Evolutionary conservation across 805 yeast genomes (phyloP), one percentile per base, ranked within the genome.

Genomic region (Peterozyma toletana): DNA sequence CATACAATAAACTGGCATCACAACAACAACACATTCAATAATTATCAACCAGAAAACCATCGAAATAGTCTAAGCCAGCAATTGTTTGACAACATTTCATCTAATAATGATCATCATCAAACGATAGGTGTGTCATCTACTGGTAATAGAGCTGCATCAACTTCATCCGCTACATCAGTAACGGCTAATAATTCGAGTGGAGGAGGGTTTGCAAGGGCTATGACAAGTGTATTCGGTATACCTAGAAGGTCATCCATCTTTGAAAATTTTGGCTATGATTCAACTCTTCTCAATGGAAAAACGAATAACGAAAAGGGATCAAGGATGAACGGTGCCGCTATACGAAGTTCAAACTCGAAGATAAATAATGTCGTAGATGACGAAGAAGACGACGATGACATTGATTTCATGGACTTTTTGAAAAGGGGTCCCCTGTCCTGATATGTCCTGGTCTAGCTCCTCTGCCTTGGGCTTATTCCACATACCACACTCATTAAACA

Each of bases 401-500:
- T 73, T 57, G 78, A 73, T 50, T 60, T 74, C 41, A 41, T 73
- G 51, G 78, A 72, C 47, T 71, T 74, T 48, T 60, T 74, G 46
- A 64, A 62, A 33, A 59, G 57, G 31, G 77, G 75, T 2, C 73
- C 71, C 3, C 57, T 54, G 27, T 7, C 27, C 7, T 21, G 27
- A 21, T n/a, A n/a, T n/a, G n/a, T n/a, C n/a, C n/a, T n/a, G n/a
- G n/a, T n/a, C n/a, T n/a, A n/a, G n/a, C n/a, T n/a, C n/a, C n/a
- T n/a, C n/a, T n/a, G n/a, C n/a, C n/a, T n/a, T n/a, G n/a, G n/a
- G n/a, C n/a, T n/a, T 7, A 21, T 7, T 21, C 27, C 27, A 21
- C 27, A 21, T 7, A 5, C 27, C 27, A 21, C 27, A 21, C 27
- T 21, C 27, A 21, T 21, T 21, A 21, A 21, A 21, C 27, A 7